Evolutionary conservation across 441 rosid genomes (phyloP), one percentile per base, ranked within the genome.

Genomic region (Pelargonium myrrhifolium): DNA sequence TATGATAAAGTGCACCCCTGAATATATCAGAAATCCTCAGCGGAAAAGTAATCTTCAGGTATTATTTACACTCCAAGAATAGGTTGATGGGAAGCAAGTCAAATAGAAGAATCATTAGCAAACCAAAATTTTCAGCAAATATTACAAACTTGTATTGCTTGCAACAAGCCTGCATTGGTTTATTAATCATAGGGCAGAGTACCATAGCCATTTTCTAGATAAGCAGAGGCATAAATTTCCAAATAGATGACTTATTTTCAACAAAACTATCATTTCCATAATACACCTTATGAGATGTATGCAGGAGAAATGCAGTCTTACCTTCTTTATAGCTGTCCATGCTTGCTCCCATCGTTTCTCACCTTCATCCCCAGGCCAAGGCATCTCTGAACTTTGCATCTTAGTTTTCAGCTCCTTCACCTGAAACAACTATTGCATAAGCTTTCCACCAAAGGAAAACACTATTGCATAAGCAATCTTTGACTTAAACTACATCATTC

Each of bases 331-430:
- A 71, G 99, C 88, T 69, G 78, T 78, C 99, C 99, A 94, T 69
- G 97, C 97, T 81, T 88, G 97, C 78, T 84, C 87, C 97, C 97
- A 94, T 77, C 93, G 76, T 63, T 77, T 75, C 68, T 89, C 87
- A 65, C 99, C 90, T 80, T 91, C 99, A 78, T 91, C 96, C 58
- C 97, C 99, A 42, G 99, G 97, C 99, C 97, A 94, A 67, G 97
- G 96, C 96, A 94, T 94, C 42, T 87, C 93, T 69, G 97, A 94
- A 64, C 66, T 76, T 80, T 79, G 76, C 96, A 94, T 89, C 75
- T 84, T 83, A 26, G 72, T 75, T 82, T 91, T 91, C 74, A 94
- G 80, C 78, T 94, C 99, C 80, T 81, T 83, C 67, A 91, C 92
- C 99, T 93, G 79, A 74, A 79, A 26, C 70, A 74, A 69, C 56